These are phyloP conservation scores for Lepiota subincarnata DNA, from an alignment of 768 basidiomycete genomes.

Conservation along the genomic window DNA sequence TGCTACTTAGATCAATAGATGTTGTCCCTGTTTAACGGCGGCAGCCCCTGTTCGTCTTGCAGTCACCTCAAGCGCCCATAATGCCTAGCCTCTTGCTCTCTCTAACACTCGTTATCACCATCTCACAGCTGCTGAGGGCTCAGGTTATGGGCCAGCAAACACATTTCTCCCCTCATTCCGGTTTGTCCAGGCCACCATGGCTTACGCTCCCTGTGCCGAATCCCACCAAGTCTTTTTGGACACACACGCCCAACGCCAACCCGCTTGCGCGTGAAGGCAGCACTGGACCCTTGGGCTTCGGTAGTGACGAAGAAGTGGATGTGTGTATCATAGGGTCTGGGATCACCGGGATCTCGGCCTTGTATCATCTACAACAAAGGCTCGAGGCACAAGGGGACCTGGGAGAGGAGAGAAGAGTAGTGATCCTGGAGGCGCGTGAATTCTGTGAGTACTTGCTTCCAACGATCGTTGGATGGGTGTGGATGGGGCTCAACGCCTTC, in stretches of 20 bases:
- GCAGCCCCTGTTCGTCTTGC: no score
- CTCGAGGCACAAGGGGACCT: slow-evolving; percentile 4
- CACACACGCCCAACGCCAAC: slow-evolving; percentile 54
- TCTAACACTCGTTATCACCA: neutral
- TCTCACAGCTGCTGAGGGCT: neutral
- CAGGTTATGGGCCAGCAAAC: slow-evolving; percentile 2
- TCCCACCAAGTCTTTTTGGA: slow-evolving; percentile 75
- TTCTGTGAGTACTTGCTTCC: slow-evolving; percentile 56
- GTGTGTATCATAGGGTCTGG: slow-evolving; percentile 79
- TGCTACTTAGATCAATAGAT: no score
- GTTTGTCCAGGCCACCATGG: slow-evolving; percentile 1
- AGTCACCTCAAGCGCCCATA: no score
- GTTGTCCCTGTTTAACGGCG: no score
- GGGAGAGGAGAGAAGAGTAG: slow-evolving; percentile 35
- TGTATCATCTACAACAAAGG: slow-evolving; percentile 55
- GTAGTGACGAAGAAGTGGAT: slow-evolving; percentile 49
- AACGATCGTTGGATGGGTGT: neutral
- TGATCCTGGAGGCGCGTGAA: slow-evolving; percentile 80
- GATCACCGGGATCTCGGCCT: slow-evolving; percentile 70
- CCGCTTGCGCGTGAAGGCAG: slow-evolving; percentile 69
- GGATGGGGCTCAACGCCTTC: neutral
- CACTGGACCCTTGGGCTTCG: slow-evolving; percentile 38
- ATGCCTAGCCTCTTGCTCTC: neutral
- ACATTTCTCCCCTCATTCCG: neutral
- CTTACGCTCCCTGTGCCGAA: slow-evolving; percentile 49